Percentiles rank a stretch among this genome's conserved stretches.
Evolutionary conservation across 768 basidiomycete genomes (phyloP).

Genomic region (Daedaleopsis sinensis): DNA sequence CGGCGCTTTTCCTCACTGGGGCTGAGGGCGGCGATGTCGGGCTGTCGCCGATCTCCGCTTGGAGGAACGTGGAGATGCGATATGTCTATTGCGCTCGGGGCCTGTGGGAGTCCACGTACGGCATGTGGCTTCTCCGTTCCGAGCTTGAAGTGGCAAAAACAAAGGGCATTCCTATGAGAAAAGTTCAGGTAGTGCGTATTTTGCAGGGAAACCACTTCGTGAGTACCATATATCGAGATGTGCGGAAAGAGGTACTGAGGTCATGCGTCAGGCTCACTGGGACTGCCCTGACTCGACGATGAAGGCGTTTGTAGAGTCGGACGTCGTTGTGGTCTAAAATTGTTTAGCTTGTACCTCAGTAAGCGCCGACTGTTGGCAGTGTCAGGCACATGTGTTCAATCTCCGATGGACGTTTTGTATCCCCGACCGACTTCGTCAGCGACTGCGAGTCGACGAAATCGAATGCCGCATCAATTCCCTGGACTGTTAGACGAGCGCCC

Average conservation of each 20-base stretch:
- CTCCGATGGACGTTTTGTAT: no score
- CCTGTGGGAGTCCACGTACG: constrained; percentile 14
- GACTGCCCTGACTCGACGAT: background rate
- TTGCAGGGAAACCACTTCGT: constrained; percentile 17
- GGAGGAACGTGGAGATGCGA: background rate
- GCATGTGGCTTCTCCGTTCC: background rate
- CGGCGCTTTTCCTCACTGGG: background rate
- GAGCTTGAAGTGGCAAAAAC: constrained; percentile 11
- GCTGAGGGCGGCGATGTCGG: background rate
- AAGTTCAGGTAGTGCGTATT: constrained; percentile 5
- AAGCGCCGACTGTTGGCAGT: no score
- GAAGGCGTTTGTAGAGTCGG: background rate
- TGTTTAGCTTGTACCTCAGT: no score
- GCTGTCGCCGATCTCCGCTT: constrained; percentile 3
- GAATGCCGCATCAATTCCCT: no score
- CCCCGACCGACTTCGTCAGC: no score
- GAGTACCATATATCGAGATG: background rate
- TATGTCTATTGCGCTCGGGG: constrained; percentile 1
- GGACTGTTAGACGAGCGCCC: no score
- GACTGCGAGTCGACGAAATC: no score
- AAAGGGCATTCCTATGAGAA: background rate
- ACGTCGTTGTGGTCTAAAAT: no score
- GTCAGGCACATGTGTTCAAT: no score
- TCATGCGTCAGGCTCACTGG: background rate
- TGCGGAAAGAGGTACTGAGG: background rate